Evolutionary conservation across 345 rosid species (phyloP), one percentile per base, ranked within the genome.

Genomic region (Combretum micranthum): DNA sequence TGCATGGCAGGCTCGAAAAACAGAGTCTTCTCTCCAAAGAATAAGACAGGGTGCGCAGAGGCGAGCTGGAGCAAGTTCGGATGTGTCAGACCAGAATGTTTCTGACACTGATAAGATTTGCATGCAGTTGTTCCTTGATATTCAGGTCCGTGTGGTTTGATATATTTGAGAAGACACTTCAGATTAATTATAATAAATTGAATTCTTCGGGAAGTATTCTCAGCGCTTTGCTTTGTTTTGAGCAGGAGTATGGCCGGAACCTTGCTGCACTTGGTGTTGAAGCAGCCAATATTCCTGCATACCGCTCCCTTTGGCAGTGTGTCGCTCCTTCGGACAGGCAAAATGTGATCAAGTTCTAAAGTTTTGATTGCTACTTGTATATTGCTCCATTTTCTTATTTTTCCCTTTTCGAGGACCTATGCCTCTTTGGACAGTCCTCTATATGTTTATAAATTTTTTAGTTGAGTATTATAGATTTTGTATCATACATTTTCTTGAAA

Each of bases 121-220:
- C 57, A 81, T 82, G 96, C 99, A 94, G 60, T 67, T 90, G 63
- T 94, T 94, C 78, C 88, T 94, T 48, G 99, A 94, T 74, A 80
- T 86, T 69, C 97, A 94, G 99, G 99, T 85, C 65, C 51, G 62
- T 32, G 20, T 56, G 15, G 23, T 17, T 22, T 0, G 12, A 20
- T 5, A 53, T 25, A 18, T 12, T 16, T 32, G 18, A 17, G 23
- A 12, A 20, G 20, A 22, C 26, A 9, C 42, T 13, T 5, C 15
- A 42, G n/a, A 4, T 2, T 25, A 2, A 17, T 52, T 22, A 13
- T 21, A 14, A 11, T 15, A 18, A 17, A 22, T 51, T 51, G 47
- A 47, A 52, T 42, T 16, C 21, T 55, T 20, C 26, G 9, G 32
- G 16, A 23, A 37, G 42, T 53, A 20, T 15, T 23, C 10, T 49